A percentile compares a stretch with the other conserved stretches of the same genome.
phyloP scores from a whole-genome alignment of 805 yeast genomes.

The Wickerhamiella cacticola region DNA sequence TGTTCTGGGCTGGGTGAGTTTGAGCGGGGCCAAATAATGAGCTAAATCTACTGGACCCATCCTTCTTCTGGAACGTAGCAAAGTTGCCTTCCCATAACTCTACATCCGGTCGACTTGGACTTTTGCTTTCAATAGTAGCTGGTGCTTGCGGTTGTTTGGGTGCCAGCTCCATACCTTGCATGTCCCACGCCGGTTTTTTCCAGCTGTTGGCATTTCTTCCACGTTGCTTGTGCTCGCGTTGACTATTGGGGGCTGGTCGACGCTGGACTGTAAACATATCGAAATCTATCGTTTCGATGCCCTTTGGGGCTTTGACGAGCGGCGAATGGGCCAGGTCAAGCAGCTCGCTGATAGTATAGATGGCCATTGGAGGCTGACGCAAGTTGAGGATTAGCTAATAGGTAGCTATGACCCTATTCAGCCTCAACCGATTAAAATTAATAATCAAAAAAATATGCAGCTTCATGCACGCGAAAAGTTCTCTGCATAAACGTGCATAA shows the following conservation, averaged over 20 bases:
- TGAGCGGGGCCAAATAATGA: conserved; percentile 2
- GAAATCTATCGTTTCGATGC: conserved; percentile 3
- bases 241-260: background rate
- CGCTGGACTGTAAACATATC: background rate
- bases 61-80: background rate
- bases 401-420: too few species aligned
- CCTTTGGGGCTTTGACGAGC: conserved; percentile 20
- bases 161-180: conserved; percentile 7
- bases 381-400: background rate
- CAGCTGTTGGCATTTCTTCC: background rate
- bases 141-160: background rate
- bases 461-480: too few species aligned
- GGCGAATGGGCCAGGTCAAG: conserved; percentile 22
- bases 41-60: conserved; percentile 5
- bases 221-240: conserved; percentile 6
- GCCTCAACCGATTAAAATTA: too few species aligned
- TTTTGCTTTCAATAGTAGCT: background rate
- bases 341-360: conserved; percentile 19
- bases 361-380: conserved; percentile 4
- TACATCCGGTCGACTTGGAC: background rate
- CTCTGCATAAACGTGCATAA: too few species aligned
- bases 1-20: background rate
- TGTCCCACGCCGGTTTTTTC: conserved; percentile 10
- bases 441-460: too few species aligned
- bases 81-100: conserved; percentile 12